Percentiles rank a stretch among this genome's conserved stretches.
Evolutionary conservation across 2,329 filamentous ascomycete species (phyloP).

Genomic region (Stagonosporopsis rhizophila): DNA sequence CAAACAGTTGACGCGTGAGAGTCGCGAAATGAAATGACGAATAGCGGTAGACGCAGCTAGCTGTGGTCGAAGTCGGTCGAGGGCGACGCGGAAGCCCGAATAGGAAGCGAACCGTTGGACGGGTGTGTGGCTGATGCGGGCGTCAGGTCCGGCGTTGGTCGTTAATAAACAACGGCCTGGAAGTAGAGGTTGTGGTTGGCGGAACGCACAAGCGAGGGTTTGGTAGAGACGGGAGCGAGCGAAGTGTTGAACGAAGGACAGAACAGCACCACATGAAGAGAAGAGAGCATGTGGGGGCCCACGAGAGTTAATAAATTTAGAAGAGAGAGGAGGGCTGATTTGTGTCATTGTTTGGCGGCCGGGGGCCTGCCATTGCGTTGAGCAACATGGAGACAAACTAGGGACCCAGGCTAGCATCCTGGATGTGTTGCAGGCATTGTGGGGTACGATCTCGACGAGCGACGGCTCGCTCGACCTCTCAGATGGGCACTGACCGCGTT

Average conservation of each 20-base stretch:
- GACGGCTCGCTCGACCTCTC: constrained; percentile 35
- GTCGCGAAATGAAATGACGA: constrained; percentile 38
- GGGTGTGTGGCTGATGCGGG: constrained; percentile 41
- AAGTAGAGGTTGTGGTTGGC: constrained; percentile 22
- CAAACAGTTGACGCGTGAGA: constrained; percentile 44
- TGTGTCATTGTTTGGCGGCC: constrained; percentile 44
- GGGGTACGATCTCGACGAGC: constrained; percentile 33
- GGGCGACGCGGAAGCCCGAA: constrained; percentile 31
- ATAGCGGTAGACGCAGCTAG: constrained; percentile 30
- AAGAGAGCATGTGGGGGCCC: constrained; percentile 38
- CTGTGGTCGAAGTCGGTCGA: constrained; percentile 29
- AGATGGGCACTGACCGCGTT: constrained; percentile 34
- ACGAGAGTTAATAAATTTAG: constrained; percentile 44
- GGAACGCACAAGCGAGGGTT: constrained; percentile 29
- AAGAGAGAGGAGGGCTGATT: constrained; percentile 38
- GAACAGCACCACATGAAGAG: constrained; percentile 26
- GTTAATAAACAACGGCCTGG: constrained; percentile 34
- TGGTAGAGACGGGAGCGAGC: constrained; percentile 28
- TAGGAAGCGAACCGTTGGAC: constrained; percentile 29
- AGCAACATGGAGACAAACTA: constrained; percentile 39
- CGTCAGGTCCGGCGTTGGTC: constrained; percentile 30
- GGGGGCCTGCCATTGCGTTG: constrained; percentile 40
- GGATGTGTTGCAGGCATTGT: constrained; percentile 42
- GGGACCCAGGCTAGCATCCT: constrained; percentile 35
- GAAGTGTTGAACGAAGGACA: constrained; percentile 35